These are phyloP conservation scores for Oxalis stricta DNA, from an alignment of 441 rosid species.

Conservation along the genomic window DNA sequence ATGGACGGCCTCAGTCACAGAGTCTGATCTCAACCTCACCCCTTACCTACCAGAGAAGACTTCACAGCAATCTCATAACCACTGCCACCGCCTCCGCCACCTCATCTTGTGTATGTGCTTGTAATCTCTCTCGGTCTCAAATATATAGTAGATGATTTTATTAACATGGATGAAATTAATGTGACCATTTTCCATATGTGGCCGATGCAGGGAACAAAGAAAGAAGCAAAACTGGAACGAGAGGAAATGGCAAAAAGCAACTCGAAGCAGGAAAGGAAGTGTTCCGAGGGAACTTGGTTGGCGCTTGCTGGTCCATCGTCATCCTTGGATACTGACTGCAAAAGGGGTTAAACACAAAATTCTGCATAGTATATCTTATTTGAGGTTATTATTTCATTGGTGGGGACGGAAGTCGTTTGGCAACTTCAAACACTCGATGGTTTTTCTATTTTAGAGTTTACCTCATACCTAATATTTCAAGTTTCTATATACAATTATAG, in stretches of 20 bases:
- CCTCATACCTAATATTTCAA: too few species aligned
- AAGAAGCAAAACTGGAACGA: conserved; percentile 6
- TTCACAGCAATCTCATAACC: too few species aligned
- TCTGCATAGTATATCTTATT: too few species aligned
- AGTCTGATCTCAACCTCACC: conserved; percentile 14
- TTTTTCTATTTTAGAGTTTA: too few species aligned
- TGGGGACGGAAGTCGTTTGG: too few species aligned
- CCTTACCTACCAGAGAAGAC: conserved; percentile 33
- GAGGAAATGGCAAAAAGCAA: conserved; percentile 4
- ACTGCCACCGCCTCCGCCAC: conserved; percentile 2
- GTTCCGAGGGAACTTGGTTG: conserved; percentile 20
- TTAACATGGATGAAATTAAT: neutral
- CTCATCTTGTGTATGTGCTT: conserved; percentile 14
- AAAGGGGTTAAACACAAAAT: conserved; percentile 7
- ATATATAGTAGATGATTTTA: neutral
- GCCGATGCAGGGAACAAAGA: conserved; percentile 14
- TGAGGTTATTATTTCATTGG: too few species aligned
- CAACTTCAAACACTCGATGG: too few species aligned
- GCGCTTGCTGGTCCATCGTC: conserved; percentile 19
- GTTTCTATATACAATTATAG: too few species aligned
- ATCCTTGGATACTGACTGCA: conserved; percentile 10
- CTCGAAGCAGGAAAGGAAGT: conserved; percentile 8
- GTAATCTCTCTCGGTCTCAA: neutral
- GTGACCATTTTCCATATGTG: neutral
- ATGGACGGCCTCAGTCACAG: conserved; percentile 7